phyloP scores from a whole-genome alignment of 305 asterid genomes.

The Fraxinus platypoda region DNA sequence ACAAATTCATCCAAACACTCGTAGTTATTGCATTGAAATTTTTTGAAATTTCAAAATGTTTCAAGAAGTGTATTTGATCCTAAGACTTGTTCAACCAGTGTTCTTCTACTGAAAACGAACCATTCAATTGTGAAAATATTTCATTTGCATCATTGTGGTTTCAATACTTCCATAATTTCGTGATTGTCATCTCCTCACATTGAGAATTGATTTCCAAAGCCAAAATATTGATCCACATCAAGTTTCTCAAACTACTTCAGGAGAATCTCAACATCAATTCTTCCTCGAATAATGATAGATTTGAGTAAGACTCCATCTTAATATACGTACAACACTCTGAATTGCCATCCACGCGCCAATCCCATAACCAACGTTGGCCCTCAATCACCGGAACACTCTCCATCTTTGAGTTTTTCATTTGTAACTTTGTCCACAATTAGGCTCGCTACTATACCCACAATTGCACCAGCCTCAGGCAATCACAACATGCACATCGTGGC shows the following conservation, averaged over 20 bases:
- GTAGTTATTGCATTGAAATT: background rate
- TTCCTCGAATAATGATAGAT: background rate
- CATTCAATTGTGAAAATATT: background rate
- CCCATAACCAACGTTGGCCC: background rate
- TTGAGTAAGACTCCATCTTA: background rate
- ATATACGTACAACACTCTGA: background rate
- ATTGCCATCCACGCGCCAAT: background rate
- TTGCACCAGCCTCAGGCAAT: background rate
- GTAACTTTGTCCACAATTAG: background rate
- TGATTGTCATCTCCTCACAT: background rate
- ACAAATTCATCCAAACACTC: background rate
- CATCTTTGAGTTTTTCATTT: background rate
- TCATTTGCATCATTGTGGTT: background rate
- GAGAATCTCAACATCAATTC: background rate
- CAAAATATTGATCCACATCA: background rate
- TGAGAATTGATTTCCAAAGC: background rate
- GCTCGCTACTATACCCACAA: background rate
- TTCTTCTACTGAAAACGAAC: background rate
- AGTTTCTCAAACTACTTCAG: background rate
- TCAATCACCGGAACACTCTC: background rate
- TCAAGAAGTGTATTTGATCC: background rate
- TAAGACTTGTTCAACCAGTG: background rate
- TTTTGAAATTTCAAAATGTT: background rate
- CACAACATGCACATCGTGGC: background rate
- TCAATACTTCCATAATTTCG: background rate